Base-by-base conservation (phyloP, 306 rosid species). In the Quercus variabilis region DNA sequence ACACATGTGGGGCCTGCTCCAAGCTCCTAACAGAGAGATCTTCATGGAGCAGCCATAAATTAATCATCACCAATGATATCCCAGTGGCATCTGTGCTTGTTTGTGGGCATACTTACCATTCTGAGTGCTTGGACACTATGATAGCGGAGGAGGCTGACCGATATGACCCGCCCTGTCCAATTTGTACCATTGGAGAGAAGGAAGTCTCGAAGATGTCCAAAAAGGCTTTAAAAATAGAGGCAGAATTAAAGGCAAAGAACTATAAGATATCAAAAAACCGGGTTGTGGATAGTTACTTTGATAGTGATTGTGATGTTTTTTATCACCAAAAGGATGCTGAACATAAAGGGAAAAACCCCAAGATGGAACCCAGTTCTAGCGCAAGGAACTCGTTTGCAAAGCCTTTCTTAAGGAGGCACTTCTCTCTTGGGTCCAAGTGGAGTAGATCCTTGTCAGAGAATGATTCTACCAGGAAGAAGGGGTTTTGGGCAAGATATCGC, bases 61-160 rank as follows among this genome's bases (percentile, higher is more conserved):
- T 90, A 73, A 56, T 90, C 70, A 72, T 90, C 65, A 77, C 58
- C 65, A 84, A 56, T 7, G 92, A 92, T 75, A 82, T 88, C 63
- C 84, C 97, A 17, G 92, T 88, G 67, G 96, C 89, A 69, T 84
- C 97, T 56, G 92, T 92, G n/a, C 87, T 92, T 80, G 85, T 82
- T 59, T 92, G 97, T 73, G 96, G 93, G 20, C 97, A 92, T 76
- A 86, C 88, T 75, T 92, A 88, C 79, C 97, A 92, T 87, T 93
- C 92, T 0, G 97, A 92, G 73, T 92, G 97, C 88, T 84, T 92
- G 78, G 97, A 92, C 86, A 85, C 91, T 63, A 80, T 89, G 89
- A 91, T 92, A 4, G 23, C 80, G 7, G 97, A 92, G 70, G 76
- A 92, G 70, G 76, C 87, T n/a, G 86, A 92, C 80, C 88, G 79